Conservation (phyloP, 176 grass and related monocot species). For the Carex cristatella region DNA sequence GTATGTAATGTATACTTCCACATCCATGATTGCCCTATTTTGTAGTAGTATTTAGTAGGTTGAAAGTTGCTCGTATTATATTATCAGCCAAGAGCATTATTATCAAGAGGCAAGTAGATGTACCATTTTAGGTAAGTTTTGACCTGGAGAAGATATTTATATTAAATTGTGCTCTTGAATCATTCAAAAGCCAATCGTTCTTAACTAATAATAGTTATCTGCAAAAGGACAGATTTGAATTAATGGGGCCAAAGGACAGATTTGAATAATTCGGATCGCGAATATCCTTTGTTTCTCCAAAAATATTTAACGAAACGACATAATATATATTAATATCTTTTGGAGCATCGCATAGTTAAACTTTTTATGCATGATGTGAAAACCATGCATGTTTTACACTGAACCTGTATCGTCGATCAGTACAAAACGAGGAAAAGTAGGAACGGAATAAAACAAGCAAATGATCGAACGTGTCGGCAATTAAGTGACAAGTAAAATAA, state of each 20-base stretch:
- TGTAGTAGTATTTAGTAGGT: no score
- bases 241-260: background rate
- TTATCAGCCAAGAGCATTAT: background rate
- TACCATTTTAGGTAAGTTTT: background rate
- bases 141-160: background rate
- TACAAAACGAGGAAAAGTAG: background rate
- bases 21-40: no score
- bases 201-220: background rate
- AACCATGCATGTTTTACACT: no score
- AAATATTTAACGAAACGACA: background rate
- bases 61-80: no score
- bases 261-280: background rate
- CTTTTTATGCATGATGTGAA: no score
- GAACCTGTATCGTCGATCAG: no score
- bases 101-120: background rate
- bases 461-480: background rate
- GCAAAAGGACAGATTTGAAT: background rate
- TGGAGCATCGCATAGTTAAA: no score
- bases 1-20: no score
- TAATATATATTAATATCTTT: no score
- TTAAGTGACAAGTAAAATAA: no score
- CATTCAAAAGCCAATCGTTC: background rate
- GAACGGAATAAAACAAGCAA: background rate
- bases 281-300: background rate
- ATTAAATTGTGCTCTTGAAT: background rate